Evolutionary conservation across 768 basidiomycete genomes (phyloP).

Genomic region (Lactarius deliciosus): DNA sequence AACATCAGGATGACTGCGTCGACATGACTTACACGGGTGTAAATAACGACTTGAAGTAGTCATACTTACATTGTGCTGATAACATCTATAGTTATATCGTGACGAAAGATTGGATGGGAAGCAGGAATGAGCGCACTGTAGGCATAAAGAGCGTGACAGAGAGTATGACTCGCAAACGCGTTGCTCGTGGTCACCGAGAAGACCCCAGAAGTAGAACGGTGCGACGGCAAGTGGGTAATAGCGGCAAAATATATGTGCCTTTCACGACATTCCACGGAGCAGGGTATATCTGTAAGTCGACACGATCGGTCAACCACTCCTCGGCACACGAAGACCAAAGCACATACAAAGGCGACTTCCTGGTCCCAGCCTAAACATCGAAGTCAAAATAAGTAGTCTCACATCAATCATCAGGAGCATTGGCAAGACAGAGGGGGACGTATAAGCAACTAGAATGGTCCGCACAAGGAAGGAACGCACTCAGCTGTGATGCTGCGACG

Average conservation of each 20-base stretch:
- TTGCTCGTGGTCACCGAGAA: not conserved
- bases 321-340: too few species aligned
- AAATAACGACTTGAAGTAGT: not conserved
- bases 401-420: not conserved
- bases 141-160: conserved; percentile 18
- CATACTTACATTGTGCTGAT: conserved; percentile 21
- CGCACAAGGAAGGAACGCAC: not conserved
- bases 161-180: conserved; percentile 3
- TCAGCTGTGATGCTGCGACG: conserved; percentile 19
- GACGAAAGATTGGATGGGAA: not conserved
- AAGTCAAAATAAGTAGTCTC: not conserved
- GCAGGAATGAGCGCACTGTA: conserved; percentile 7
- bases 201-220: conserved; percentile 22
- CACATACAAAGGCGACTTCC: conserved; percentile 17
- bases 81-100: conserved; percentile 10
- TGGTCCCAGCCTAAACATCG: conserved; percentile 20
- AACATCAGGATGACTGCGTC: conserved; percentile 24
- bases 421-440: not conserved
- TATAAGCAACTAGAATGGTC: conserved; percentile 18
- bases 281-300: conserved; percentile 21
- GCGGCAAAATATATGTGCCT: conserved; percentile 18
- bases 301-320: too few species aligned
- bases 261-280: conserved; percentile 20
- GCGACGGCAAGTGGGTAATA: conserved; percentile 17
- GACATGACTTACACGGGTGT: not conserved